Conservation (phyloP, 306 rosid genomes). For the Carpinus viminea region DNA sequence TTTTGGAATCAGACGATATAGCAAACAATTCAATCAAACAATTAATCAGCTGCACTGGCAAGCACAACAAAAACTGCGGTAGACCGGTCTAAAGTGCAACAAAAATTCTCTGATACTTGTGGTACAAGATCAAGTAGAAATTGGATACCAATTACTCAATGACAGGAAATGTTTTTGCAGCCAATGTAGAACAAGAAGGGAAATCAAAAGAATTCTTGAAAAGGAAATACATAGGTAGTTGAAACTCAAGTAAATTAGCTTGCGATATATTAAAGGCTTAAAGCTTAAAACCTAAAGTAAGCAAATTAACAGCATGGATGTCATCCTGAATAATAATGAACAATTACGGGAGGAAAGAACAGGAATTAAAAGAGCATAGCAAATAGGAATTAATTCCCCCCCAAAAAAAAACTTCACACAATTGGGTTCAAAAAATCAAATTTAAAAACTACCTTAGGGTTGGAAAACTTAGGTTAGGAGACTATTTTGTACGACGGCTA, state of each 20-base stretch:
- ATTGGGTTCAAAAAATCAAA: not conserved
- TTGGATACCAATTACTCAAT: not conserved
- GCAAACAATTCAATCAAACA: not conserved
- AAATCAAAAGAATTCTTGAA: not conserved
- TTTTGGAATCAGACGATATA: constrained; percentile 1
- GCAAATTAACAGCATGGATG: too few species aligned
- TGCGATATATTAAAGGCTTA: too few species aligned
- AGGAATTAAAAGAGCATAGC: not conserved
- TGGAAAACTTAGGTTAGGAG: not conserved
- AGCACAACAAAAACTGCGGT: not conserved
- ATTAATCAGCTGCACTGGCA: not conserved
- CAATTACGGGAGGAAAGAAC: not conserved
- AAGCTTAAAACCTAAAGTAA: too few species aligned
- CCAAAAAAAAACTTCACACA: not conserved
- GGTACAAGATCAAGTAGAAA: not conserved
- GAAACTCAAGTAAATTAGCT: not conserved
- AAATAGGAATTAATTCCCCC: not conserved
- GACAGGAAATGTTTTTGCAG: not conserved
- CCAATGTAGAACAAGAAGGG: not conserved
- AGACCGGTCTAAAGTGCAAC: not conserved
- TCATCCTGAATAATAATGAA: not conserved
- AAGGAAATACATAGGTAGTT: not conserved
- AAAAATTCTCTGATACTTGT: not conserved
- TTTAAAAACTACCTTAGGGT: not conserved
- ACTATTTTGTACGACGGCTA: not conserved